Conservation (phyloP, 352 stramenopile species). For the Phytopythium mirpurense region DNA sequence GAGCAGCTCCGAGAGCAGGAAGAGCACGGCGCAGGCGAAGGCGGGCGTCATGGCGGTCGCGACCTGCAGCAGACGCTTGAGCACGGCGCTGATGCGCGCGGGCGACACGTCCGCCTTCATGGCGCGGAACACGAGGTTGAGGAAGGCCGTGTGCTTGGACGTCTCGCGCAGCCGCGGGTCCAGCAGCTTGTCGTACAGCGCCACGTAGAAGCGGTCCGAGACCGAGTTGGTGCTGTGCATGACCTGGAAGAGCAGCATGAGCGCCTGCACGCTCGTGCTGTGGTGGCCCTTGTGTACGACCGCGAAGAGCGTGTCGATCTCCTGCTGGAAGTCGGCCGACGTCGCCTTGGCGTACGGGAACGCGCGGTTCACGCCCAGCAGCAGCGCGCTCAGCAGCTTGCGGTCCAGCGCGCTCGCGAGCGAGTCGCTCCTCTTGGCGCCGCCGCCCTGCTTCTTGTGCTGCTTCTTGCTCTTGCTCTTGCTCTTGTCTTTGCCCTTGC, state of each 20-base stretch:
- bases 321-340: conserved; percentile 59
- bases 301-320: conserved; percentile 79
- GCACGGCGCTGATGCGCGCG: conserved; percentile 85
- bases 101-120: conserved; percentile 92
- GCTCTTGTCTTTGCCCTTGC: conserved; percentile 22
- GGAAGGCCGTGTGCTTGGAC: conserved; percentile 94
- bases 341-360: conserved; percentile 91
- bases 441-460: conserved; percentile 39
- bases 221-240: conserved; percentile 84
- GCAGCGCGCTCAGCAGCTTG: conserved; percentile 93
- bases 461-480: conserved; percentile 40
- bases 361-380: conserved; percentile 97
- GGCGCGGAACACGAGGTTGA: conserved; percentile 98
- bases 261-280: conserved; percentile 93
- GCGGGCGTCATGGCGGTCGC: conserved; percentile 75
- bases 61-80: conserved; percentile 93
- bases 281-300: conserved; percentile 86
- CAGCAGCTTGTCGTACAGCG: conserved; percentile 95
- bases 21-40: conserved; percentile 91
- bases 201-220: conserved; percentile 95
- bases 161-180: conserved; percentile 87
- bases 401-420: conserved; percentile 76
- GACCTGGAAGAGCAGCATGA: conserved; percentile 95
- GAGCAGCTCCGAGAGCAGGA: conserved; percentile 94
- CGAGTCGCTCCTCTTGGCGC: conserved; percentile 34